Percentiles rank a stretch among this genome's conserved stretches.
phyloP scores from a whole-genome alignment of 768 basidiomycete species.

The Russula sp. region DNA sequence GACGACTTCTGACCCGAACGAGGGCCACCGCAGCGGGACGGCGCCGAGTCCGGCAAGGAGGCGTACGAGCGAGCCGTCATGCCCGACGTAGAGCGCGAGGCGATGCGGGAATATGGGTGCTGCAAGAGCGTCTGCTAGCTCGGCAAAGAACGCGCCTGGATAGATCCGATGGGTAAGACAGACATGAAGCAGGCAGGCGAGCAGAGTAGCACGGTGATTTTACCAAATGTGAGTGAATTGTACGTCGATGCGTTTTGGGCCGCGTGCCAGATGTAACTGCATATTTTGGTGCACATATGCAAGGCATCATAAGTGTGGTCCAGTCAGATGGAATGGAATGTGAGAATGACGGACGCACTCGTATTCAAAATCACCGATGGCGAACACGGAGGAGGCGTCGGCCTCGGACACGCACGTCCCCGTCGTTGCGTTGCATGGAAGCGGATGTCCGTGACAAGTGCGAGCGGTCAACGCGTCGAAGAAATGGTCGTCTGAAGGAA shows the following conservation, averaged over 20 bases:
- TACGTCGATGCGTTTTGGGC: slow-evolving; percentile 39
- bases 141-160: slow-evolving; percentile 40
- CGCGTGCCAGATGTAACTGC: slow-evolving; percentile 43
- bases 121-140: slow-evolving; percentile 33
- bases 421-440: slow-evolving; percentile 37
- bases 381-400: slow-evolving; percentile 32
- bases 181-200: background rate
- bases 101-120: slow-evolving; percentile 28
- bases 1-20: slow-evolving; percentile 40
- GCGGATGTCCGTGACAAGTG: slow-evolving; percentile 37
- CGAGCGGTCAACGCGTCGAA: slow-evolving; percentile 46
- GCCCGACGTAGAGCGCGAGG: slow-evolving; percentile 38
- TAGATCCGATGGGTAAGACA: no score
- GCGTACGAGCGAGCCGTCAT: slow-evolving; percentile 41
- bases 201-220: background rate
- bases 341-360: slow-evolving; percentile 25
- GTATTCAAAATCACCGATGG: slow-evolving; percentile 36
- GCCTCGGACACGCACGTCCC: slow-evolving; percentile 36
- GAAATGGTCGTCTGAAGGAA: slow-evolving; percentile 38
- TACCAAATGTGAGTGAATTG: slow-evolving; percentile 40
- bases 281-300: background rate
- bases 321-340: background rate
- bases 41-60: slow-evolving; percentile 34
- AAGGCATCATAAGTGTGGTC: no score
- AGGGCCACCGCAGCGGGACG: slow-evolving; percentile 37